Percentiles rank a stretch among this genome's conserved stretches.
phyloP scores from a whole-genome alignment of 2,329 filamentous ascomycete genomes.

The Fusarium incarnatum region DNA sequence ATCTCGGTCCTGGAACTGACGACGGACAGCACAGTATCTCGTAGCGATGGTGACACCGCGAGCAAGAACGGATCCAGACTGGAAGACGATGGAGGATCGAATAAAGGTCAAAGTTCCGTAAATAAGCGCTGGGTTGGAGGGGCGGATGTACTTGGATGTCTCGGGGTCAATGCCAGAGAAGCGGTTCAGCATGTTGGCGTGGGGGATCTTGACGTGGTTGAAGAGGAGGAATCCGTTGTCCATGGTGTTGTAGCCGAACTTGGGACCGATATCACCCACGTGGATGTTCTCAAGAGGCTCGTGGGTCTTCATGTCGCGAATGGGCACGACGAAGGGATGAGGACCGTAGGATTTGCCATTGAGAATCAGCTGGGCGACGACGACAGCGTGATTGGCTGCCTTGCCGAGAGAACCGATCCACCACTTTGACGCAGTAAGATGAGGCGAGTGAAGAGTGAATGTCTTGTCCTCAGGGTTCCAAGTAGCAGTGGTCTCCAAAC shows the following conservation, averaged over 20 bases:
- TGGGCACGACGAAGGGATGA: conserved; percentile 82
- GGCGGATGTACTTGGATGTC: conserved; percentile 75
- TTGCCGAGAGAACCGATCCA: conserved; percentile 85
- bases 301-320: conserved; percentile 77
- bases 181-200: conserved; percentile 78
- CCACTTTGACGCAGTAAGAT: conserved; percentile 83
- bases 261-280: conserved; percentile 84
- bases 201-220: conserved; percentile 78
- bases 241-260: conserved; percentile 84
- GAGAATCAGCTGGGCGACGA: conserved; percentile 81
- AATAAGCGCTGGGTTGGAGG: conserved; percentile 73
- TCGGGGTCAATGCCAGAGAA: conserved; percentile 76
- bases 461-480: conserved; percentile 81
- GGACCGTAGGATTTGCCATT: conserved; percentile 76
- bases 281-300: conserved; percentile 75
- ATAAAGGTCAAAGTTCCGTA: conserved; percentile 84
- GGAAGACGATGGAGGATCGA: conserved; percentile 77
- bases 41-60: conserved; percentile 83
- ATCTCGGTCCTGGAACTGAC: conserved; percentile 84
- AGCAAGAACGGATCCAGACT: conserved; percentile 77
- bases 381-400: conserved; percentile 80
- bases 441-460: conserved; percentile 79
- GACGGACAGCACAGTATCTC: conserved; percentile 77
- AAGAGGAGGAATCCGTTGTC: conserved; percentile 84
- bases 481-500: conserved; percentile 77